Conservation (phyloP, 805 yeast species). For the baker's yeast (Saccharomyces cerevisiae) region DNA sequence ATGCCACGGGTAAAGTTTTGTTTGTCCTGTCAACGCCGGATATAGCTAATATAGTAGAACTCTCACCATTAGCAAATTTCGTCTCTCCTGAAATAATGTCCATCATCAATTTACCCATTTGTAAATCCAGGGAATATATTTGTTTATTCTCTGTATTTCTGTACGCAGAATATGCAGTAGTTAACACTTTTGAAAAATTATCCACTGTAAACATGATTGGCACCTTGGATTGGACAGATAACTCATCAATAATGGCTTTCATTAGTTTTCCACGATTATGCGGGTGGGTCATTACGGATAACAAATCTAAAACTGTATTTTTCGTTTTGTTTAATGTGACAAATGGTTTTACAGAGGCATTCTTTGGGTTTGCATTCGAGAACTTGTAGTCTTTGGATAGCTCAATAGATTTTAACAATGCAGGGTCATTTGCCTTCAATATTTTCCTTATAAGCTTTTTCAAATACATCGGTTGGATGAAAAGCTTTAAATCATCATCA, state of each 20-base stretch:
- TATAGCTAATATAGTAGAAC: constrained; percentile 60
- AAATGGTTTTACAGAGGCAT: constrained; percentile 21
- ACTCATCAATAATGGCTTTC: constrained; percentile 46
- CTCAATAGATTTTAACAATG: constrained; percentile 30
- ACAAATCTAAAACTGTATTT: constrained; percentile 38
- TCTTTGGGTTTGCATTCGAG: constrained; percentile 27
- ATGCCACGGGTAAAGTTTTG: constrained; percentile 52
- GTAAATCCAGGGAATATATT: constrained; percentile 54
- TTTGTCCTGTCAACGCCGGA: constrained; percentile 45
- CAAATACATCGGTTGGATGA: constrained; percentile 74
- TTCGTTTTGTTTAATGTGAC: constrained; percentile 23
- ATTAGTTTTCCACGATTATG: constrained; percentile 39
- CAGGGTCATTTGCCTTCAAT: constrained; percentile 37
- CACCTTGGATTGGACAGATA: constrained; percentile 39
- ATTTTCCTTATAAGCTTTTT: constrained; percentile 51
- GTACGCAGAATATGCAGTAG: constrained; percentile 50
- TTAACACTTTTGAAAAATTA: constrained; percentile 56
- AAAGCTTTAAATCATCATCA: constrained; percentile 40
- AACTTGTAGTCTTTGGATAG: constrained; percentile 31
- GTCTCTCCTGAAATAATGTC: constrained; percentile 46
- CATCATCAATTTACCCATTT: constrained; percentile 51
- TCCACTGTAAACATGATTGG: constrained; percentile 70
- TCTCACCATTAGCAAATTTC: constrained; percentile 39
- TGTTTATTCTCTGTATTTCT: constrained; percentile 46
- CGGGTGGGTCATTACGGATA: constrained; percentile 31